Percentiles rank a stretch among this genome's conserved stretches.
Evolutionary conservation across 805 yeast genomes (phyloP).

Genomic region (Saccharomycopsis guyanensis): DNA sequence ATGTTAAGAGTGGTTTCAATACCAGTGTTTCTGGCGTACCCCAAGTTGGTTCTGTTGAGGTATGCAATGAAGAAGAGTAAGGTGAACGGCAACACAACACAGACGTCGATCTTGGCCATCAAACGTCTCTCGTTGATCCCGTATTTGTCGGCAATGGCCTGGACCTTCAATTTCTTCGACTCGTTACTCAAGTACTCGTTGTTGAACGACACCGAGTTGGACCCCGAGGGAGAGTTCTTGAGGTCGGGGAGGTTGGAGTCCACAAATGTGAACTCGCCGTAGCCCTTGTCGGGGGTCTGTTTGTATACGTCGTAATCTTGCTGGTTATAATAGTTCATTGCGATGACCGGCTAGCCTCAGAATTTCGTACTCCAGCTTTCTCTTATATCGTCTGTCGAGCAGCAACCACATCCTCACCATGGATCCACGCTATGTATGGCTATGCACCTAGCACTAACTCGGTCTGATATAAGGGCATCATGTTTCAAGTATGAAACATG

Average conservation of each 20-base stretch:
- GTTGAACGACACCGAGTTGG: background rate
- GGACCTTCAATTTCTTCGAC: slow-evolving; percentile 21
- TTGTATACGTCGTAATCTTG: background rate
- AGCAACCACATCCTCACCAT: too few species aligned
- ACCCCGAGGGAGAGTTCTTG: background rate
- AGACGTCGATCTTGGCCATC: slow-evolving; percentile 55
- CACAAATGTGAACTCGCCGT: background rate
- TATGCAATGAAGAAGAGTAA: slow-evolving; percentile 61
- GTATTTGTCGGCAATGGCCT: slow-evolving; percentile 32
- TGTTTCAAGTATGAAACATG: background rate
- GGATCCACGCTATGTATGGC: too few species aligned
- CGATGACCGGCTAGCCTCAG: too few species aligned
- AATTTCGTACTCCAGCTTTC: too few species aligned
- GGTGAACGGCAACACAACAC: slow-evolving; percentile 65
- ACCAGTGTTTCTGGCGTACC: slow-evolving; percentile 65
- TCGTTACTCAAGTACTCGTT: slow-evolving; percentile 6
- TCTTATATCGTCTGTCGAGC: too few species aligned
- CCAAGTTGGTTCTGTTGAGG: slow-evolving; percentile 66
- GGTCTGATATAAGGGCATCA: too few species aligned
- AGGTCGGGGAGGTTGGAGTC: background rate
- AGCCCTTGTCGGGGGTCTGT: background rate
- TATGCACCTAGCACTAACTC: background rate
- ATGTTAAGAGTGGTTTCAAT: slow-evolving; percentile 44
- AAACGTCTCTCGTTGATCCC: slow-evolving; percentile 46
- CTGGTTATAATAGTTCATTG: background rate